Evolutionary conservation across 1,284 basidiomycete species (phyloP).

Genomic region (Pascua guehoae): DNA sequence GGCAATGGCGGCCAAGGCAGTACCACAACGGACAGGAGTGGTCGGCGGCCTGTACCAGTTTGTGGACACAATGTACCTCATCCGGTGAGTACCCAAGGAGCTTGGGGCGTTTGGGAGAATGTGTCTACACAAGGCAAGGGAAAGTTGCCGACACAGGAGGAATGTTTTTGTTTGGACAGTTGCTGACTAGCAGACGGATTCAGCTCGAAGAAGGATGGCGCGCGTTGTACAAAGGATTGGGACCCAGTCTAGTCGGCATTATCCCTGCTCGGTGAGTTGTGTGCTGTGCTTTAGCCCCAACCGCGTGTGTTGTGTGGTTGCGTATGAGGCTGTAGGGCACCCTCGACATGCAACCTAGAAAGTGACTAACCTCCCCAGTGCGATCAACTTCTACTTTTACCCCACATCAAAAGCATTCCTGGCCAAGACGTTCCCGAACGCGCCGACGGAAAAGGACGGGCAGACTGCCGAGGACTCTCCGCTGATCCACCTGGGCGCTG

Average conservation of each 20-base stretch:
- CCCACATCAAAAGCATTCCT: constrained; percentile 93
- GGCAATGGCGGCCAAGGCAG: constrained; percentile 9
- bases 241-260: constrained; percentile 89
- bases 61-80: constrained; percentile 86
- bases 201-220: constrained; percentile 83
- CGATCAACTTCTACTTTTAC: constrained; percentile 98
- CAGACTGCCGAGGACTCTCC: constrained; percentile 70
- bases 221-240: constrained; percentile 91
- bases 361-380: constrained; percentile 31
- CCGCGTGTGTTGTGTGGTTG: background rate
- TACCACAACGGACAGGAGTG: constrained; percentile 38
- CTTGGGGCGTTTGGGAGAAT: too few species aligned
- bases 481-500: constrained; percentile 78
- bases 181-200: constrained; percentile 62
- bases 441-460: constrained; percentile 54
- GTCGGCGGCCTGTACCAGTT: constrained; percentile 79
- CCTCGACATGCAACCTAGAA: background rate
- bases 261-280: constrained; percentile 72
- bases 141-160: too few species aligned
- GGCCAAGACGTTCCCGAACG: constrained; percentile 64
- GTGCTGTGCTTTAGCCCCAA: background rate
- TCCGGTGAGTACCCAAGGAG: constrained; percentile 59
- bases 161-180: too few species aligned
- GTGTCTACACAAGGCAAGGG: too few species aligned
- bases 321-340: background rate